These are phyloP conservation scores for Plasmodium malariae DNA, from an alignment of 169 alveolate species.

Conservation along the genomic window DNA sequence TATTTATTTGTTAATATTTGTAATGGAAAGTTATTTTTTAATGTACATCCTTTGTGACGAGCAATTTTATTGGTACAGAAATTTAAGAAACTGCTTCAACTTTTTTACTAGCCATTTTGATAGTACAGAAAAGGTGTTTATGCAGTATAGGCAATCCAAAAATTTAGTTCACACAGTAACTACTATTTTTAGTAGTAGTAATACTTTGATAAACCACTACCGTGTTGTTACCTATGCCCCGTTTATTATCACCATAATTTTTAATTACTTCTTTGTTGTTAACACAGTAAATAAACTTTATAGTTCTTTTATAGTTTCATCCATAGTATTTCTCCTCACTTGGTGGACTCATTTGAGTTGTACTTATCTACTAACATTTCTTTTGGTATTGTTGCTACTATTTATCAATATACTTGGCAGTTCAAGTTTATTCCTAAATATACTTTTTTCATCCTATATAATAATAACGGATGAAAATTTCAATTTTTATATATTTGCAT, in stretches of 20 bases:
- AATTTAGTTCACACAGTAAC: too few relatives aligned
- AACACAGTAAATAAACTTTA: constrained; percentile 56
- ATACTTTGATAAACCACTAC: not conserved
- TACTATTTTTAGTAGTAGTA: not conserved
- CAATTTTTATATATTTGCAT: constrained; percentile 6
- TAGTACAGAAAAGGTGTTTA: constrained; percentile 1
- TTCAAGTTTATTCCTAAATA: constrained; percentile 41
- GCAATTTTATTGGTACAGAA: not conserved
- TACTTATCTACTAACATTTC: constrained; percentile 15
- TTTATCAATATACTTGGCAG: constrained; percentile 53
- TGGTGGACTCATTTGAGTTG: not conserved
- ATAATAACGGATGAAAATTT: constrained; percentile 24
- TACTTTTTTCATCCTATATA: constrained; percentile 57
- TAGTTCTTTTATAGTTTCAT: constrained; percentile 33
- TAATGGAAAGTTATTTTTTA: constrained; percentile 12
- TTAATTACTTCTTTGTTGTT: constrained; percentile 44
- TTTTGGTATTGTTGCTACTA: constrained; percentile 6
- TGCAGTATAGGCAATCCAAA: too few relatives aligned
- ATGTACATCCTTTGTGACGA: constrained; percentile 24
- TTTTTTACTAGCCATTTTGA: constrained; percentile 25
- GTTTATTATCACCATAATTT: constrained; percentile 14
- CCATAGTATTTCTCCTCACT: constrained; percentile 38
- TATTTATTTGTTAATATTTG: constrained; percentile 15
- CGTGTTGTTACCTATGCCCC: constrained; percentile 13
- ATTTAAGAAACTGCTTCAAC: not conserved